phyloP scores from a whole-genome alignment of 306 rosid species.

The Sechiopsis laciniata region DNA sequence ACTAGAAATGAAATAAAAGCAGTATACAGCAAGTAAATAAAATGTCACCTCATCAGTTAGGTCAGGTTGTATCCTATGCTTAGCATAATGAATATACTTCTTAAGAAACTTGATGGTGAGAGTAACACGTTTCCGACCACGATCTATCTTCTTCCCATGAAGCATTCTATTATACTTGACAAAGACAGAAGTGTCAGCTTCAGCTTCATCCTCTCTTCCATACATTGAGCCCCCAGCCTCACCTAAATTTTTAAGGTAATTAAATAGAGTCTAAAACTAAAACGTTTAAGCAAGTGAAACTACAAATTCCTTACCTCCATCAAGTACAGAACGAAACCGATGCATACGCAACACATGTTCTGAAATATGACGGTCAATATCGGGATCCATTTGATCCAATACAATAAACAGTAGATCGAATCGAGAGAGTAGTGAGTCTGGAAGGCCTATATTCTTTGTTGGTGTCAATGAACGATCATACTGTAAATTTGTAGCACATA shows the following conservation, averaged over 20 bases:
- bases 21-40: not conserved
- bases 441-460: constrained; percentile 96
- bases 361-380: constrained; percentile 80
- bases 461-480: constrained; percentile 98
- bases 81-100: constrained; percentile 93
- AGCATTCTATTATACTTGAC: constrained; percentile 87
- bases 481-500: constrained; percentile 35
- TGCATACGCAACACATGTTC: constrained; percentile 99
- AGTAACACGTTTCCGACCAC: constrained; percentile 68
- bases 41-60: constrained; percentile 78
- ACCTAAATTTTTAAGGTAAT: constrained; percentile 40
- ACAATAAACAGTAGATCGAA: constrained; percentile 92
- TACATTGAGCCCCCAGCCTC: constrained; percentile 64
- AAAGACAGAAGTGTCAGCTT: constrained; percentile 62
- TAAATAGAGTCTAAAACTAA: constrained; percentile 18
- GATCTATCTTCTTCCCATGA: constrained; percentile 69
- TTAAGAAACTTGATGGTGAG: constrained; percentile 91
- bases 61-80: constrained; percentile 96
- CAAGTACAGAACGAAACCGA: constrained; percentile 65
- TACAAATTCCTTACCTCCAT: constrained; percentile 59
- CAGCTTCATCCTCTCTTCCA: constrained; percentile 88
- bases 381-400: constrained; percentile 99
- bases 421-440: constrained; percentile 95
- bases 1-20: not conserved
- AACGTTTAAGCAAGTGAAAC: constrained; percentile 23